These are phyloP conservation scores for Ganoderma boninense DNA, from an alignment of 1,284 basidiomycete genomes.

Conservation along the genomic window DNA sequence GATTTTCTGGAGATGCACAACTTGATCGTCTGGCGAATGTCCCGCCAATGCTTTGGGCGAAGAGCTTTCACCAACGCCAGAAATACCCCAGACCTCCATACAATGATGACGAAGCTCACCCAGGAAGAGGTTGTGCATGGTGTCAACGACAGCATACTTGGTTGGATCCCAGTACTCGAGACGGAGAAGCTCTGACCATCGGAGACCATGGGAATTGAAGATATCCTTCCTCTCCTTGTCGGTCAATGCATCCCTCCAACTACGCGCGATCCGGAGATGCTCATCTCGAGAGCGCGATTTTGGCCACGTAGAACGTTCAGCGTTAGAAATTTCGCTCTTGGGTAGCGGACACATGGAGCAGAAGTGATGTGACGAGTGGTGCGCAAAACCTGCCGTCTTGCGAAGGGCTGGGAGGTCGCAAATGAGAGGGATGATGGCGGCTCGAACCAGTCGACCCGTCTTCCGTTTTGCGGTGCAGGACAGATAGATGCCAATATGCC, in stretches of 20 bases:
- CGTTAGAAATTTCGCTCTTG: slow-evolving; percentile 5
- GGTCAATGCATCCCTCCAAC: slow-evolving; percentile 40
- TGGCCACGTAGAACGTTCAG: slow-evolving; percentile 21
- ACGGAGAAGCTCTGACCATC: slow-evolving; percentile 45
- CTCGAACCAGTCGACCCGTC: slow-evolving; percentile 5
- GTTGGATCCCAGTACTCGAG: slow-evolving; percentile 50
- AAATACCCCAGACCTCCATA: slow-evolving; percentile 7
- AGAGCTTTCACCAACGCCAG: background rate
- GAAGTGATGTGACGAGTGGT: slow-evolving; percentile 20
- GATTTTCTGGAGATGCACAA: no score
- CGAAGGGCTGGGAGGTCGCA: slow-evolving; percentile 24
- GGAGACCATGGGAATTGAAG: slow-evolving; percentile 40
- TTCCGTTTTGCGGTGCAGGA: background rate
- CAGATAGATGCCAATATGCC: slow-evolving; percentile 24
- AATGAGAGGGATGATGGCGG: slow-evolving; percentile 22
- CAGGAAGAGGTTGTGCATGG: slow-evolving; percentile 16
- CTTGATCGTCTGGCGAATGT: background rate
- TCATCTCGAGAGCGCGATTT: background rate
- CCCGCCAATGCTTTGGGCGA: background rate
- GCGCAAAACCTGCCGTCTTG: slow-evolving; percentile 20
- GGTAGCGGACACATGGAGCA: slow-evolving; percentile 27
- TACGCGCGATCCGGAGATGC: slow-evolving; percentile 27
- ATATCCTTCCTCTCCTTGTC: slow-evolving; percentile 29
- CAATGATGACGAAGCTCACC: slow-evolving; percentile 18
- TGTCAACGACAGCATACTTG: slow-evolving; percentile 22